Conservation (phyloP, 2,329 filamentous ascomycete species). For the Fusarium bulbicola region DNA sequence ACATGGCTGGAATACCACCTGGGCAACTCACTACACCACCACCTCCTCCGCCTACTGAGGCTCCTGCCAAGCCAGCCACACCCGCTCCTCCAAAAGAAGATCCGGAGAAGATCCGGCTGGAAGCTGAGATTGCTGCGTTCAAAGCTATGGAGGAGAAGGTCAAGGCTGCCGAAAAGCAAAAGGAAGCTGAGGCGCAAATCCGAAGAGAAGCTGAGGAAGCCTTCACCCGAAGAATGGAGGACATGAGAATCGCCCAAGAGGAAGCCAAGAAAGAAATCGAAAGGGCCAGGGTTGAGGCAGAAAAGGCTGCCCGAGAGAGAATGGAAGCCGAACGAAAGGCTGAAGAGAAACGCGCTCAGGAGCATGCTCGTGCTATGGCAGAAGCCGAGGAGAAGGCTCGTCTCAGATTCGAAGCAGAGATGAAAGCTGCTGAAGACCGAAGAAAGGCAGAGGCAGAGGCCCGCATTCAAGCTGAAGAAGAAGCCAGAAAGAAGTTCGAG, state of each 20-base stretch:
- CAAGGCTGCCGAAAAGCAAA: constrained; percentile 56
- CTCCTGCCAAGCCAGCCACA: constrained; percentile 53
- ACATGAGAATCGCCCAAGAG: constrained; percentile 39
- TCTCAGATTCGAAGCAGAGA: constrained; percentile 57
- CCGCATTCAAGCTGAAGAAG: constrained; percentile 55
- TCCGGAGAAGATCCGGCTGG: constrained; percentile 68
- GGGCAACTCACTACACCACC: constrained; percentile 41
- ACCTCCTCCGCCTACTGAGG: constrained; percentile 50
- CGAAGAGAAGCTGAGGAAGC: constrained; percentile 58
- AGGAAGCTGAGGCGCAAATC: constrained; percentile 56
- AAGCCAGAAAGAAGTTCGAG: constrained; percentile 57
- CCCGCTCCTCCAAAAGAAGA: constrained; percentile 56
- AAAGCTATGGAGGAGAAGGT: constrained; percentile 57
- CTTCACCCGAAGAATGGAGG: constrained; percentile 42
- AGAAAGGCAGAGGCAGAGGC: constrained; percentile 59
- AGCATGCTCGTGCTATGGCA: constrained; percentile 56
- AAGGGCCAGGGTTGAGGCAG: constrained; percentile 43
- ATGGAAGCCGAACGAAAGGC: constrained; percentile 51
- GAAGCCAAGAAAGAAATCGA: constrained; percentile 51
- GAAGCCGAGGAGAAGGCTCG: constrained; percentile 57
- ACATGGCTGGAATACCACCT: constrained; percentile 53
- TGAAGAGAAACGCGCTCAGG: constrained; percentile 48
- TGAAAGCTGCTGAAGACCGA: constrained; percentile 54
- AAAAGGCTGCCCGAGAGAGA: constrained; percentile 57
- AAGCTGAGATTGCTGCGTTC: constrained; percentile 65